Evolutionary conservation across 2,329 filamentous ascomycete genomes (phyloP), one percentile per base, ranked within the genome.

Genomic region (Colletotrichum spinosum): DNA sequence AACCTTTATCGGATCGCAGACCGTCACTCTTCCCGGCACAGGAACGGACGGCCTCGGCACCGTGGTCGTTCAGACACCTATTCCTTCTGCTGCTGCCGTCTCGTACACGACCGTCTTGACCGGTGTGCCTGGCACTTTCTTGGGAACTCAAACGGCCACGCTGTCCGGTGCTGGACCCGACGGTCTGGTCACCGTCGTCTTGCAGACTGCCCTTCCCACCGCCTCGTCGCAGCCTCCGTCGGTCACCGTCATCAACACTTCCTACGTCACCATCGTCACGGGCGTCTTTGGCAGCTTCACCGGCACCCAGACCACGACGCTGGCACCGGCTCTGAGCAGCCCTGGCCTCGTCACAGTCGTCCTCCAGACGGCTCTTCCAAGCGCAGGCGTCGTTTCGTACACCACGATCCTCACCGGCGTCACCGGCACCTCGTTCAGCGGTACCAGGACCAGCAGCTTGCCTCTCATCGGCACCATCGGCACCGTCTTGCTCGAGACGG

Each of bases 321-420:
- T 65, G 12, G 34, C 49, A n/a, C 44, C 61, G 17, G 61, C 44
- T 44, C 45, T 33, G 33, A 61, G 15, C 38, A 60, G 53, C 8
- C 60, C 60, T 13, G 56, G 38, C 6, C 13, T 60, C 12, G 45
- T 61, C 8, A 65, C 61, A 8, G 61, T 65, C 12, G 37, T 65
- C 3, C 38, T 65, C 2, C 56, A 65, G 4, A 65, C 61, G 33
- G 56, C 56, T 3, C 54, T 65, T 7, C 34, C 61, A 3, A 65
- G 49, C 15, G 13, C 45, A 6, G 44, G 56, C 15, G 35, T 45
- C 11, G 51, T 15, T 8, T 55, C 25, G 35, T 60, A 60, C 42
- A 60, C 58, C 1, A 60, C 58, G 6, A 25, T 60, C 4, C 35
- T 60, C 5, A 60, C 58, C 7, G 49, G 35, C 10, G 49, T 38